These are phyloP conservation scores for Elongisporangium anandrum DNA, from an alignment of 352 stramenopile genomes.

Conservation along the genomic window DNA sequence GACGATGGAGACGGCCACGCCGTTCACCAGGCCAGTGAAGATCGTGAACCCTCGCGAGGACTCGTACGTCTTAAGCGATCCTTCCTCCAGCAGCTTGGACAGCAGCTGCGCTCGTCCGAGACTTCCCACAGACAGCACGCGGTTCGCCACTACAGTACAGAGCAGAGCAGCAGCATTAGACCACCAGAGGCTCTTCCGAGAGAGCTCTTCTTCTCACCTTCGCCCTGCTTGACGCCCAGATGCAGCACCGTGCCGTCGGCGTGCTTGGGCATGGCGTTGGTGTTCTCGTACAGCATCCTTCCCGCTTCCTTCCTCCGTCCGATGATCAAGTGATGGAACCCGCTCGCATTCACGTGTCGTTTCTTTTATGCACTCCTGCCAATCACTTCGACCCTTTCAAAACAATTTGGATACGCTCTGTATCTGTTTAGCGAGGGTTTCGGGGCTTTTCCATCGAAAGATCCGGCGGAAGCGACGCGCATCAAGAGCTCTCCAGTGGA, in stretches of 20 bases:
- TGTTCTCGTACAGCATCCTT: constrained; percentile 36
- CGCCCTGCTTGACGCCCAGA: constrained; percentile 29
- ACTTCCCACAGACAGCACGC: constrained; percentile 42
- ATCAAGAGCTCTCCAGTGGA: background rate
- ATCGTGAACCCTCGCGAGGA: constrained; percentile 51
- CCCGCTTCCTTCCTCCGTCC: background rate
- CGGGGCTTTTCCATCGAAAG: background rate
- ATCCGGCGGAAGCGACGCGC: background rate
- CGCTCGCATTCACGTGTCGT: background rate
- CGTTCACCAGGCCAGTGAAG: constrained; percentile 48
- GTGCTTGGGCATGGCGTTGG: constrained; percentile 37
- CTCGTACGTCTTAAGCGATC: constrained; percentile 20
- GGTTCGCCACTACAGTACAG: constrained; percentile 28
- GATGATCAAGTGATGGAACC: background rate
- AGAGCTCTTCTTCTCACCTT: constrained; percentile 15
- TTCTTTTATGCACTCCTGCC: background rate
- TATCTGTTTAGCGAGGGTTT: background rate
- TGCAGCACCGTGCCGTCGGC: constrained; percentile 38
- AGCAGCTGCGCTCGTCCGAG: constrained; percentile 28
- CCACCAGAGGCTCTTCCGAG: too few species aligned
- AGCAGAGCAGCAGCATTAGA: too few species aligned
- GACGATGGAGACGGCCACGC: constrained; percentile 44
- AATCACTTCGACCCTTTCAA: background rate
- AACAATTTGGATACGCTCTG: background rate
- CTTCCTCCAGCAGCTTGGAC: constrained; percentile 24